Conservation (phyloP, 75 land plant species). For the Picea glauca region DNA sequence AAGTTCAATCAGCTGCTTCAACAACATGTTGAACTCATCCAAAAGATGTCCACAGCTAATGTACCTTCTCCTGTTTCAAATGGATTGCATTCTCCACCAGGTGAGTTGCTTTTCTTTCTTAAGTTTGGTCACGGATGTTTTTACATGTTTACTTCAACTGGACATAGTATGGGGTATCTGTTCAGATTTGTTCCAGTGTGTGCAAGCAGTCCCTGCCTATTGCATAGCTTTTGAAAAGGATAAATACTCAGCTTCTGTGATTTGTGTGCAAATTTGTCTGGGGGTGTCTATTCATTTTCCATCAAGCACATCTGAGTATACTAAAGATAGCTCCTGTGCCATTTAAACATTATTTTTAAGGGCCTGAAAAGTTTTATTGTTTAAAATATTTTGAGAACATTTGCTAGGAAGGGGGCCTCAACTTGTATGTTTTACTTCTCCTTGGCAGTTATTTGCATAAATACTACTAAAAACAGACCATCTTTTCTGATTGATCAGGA, state of each 20-base stretch:
- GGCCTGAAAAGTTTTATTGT: not conserved
- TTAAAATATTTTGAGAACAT: not conserved
- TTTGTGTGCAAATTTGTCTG: not conserved
- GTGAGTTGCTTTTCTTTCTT: constrained; percentile 27
- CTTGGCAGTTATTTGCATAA: not conserved
- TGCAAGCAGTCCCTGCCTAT: constrained; percentile 5
- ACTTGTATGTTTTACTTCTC: not conserved
- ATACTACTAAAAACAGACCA: not conserved
- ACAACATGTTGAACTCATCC: constrained; percentile 73
- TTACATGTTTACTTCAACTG: not conserved
- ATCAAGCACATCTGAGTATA: not conserved
- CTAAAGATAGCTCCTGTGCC: not conserved
- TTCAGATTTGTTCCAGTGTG: not conserved
- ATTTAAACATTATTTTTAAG: not conserved
- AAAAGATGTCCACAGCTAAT: constrained; percentile 37
- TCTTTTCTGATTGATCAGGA: not conserved
- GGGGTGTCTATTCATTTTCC: not conserved
- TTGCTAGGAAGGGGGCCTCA: not conserved
- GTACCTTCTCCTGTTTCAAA: constrained; percentile 50
- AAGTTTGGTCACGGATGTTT: not conserved
- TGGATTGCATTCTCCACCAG: constrained; percentile 50
- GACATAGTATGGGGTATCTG: not conserved
- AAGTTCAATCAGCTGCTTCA: constrained; percentile 79
- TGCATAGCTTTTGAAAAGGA: constrained; percentile 77
- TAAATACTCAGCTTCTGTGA: constrained; percentile 62